These are phyloP conservation scores for Dryas integrifolia DNA, from an alignment of 331 rosid genomes.

Conservation along the genomic window DNA sequence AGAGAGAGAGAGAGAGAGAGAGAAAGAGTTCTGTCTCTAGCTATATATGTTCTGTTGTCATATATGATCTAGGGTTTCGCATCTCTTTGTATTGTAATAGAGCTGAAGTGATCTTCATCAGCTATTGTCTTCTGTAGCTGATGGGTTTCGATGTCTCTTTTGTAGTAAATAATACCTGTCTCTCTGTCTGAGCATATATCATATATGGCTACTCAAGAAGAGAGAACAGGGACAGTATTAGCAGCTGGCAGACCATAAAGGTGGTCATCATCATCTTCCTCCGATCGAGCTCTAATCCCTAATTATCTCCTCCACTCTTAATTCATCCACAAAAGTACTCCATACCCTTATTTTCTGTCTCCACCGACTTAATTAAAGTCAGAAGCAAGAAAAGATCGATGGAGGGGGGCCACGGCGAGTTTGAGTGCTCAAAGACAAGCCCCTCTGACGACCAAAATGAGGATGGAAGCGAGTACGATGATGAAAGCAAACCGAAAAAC, in stretches of 20 bases:
- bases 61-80: slow-evolving; percentile 39
- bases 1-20: slow-evolving; percentile 26
- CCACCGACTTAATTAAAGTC: neutral
- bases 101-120: slow-evolving; percentile 16
- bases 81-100: slow-evolving; percentile 21
- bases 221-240: slow-evolving; percentile 12
- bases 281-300: slow-evolving; percentile 29
- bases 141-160: slow-evolving; percentile 26
- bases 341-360: neutral
- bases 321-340: slow-evolving; percentile 14
- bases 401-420: slow-evolving; percentile 37
- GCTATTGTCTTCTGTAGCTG: slow-evolving; percentile 10
- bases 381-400: neutral
- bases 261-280: slow-evolving; percentile 14
- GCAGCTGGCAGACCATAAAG: slow-evolving; percentile 15
- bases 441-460: slow-evolving; percentile 32
- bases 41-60: slow-evolving; percentile 8
- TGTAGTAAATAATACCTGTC: slow-evolving; percentile 20
- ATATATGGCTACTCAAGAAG: slow-evolving; percentile 17
- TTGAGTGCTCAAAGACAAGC: slow-evolving; percentile 59
- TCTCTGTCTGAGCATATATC: slow-evolving; percentile 23
- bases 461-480: slow-evolving; percentile 33
- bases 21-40: slow-evolving; percentile 17
- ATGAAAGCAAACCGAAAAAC: slow-evolving; percentile 25
- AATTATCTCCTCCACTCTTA: slow-evolving; percentile 21